Evolutionary conservation across 2,329 filamentous ascomycete genomes (phyloP).

Genomic region (Pestalotiopsis sp.): DNA sequence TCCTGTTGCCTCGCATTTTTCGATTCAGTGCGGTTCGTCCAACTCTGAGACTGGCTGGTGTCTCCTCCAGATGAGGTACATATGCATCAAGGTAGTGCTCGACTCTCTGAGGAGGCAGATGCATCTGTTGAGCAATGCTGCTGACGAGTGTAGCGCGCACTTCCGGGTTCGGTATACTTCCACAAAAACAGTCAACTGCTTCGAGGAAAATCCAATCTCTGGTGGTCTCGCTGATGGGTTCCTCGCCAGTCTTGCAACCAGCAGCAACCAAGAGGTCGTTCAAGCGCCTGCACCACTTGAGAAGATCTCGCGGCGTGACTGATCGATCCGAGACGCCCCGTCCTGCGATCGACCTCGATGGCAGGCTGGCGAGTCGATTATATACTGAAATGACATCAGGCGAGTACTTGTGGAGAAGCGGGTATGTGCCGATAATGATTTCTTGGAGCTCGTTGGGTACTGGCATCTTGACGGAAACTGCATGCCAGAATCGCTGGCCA

Average conservation of each 20-base stretch:
- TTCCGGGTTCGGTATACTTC: conserved; percentile 70
- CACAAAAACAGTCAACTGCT: conserved; percentile 88
- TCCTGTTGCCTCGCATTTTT: conserved; percentile 50
- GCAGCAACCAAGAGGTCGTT: conserved; percentile 63
- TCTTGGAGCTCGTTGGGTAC: conserved; percentile 70
- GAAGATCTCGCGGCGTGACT: conserved; percentile 67
- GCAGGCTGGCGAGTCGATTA: conserved; percentile 50
- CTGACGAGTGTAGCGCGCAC: conserved; percentile 62
- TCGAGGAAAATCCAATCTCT: conserved; percentile 90
- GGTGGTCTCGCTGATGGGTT: conserved; percentile 71
- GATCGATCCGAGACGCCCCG: conserved; percentile 45
- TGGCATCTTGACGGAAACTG: conserved; percentile 69
- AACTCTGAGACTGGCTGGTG: conserved; percentile 58
- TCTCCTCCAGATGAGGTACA: conserved; percentile 69
- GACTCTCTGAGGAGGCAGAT: conserved; percentile 79
- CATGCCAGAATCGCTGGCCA: conserved; percentile 84
- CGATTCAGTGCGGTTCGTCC: conserved; percentile 68
- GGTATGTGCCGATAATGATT: conserved; percentile 72
- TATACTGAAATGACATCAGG: conserved; percentile 63
- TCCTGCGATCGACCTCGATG: conserved; percentile 32
- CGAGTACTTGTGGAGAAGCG: conserved; percentile 65
- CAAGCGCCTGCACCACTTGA: conserved; percentile 89
- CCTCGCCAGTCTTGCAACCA: conserved; percentile 66
- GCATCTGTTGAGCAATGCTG: conserved; percentile 82
- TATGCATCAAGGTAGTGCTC: conserved; percentile 76